Evolutionary conservation across 371 early-diverging fungal species (phyloP), one percentile per base, ranked within the genome.

Genomic region (Nematocida sp.): DNA sequence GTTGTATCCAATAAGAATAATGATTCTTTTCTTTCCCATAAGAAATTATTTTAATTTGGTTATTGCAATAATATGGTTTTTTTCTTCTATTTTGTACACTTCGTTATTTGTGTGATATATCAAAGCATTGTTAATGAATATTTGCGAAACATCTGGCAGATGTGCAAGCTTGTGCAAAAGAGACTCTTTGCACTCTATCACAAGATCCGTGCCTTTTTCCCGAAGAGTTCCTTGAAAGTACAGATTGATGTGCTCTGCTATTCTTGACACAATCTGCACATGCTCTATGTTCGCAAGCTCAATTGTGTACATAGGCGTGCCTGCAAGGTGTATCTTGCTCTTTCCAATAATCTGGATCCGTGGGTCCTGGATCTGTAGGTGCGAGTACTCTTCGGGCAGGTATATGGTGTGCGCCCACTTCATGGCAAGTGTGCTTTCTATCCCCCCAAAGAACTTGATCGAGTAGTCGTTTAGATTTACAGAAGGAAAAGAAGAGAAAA

Each of bases 1-100:
- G 43, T 70, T 76, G 54, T 83, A 83, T 23, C 81, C 83, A n/a
- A 79, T 55, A 37, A 80, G 52, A 17, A 83, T 50, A 19, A 67
- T 80, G 19, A 76, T 63, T 75, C 76, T 78, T 43, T 63, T 79
- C 60, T 83, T 83, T 15, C 43, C 50, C 74, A 70, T 70, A 32
- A 17, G 13, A 56, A 67, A 54, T 43, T 43, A 56, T 56, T 67
- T 56, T 67, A 8, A 58, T 58, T 17, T 15, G 15, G 4, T 11
- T 27, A 17, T 55, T 29, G 11, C 11, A 27, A 55, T 55, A 21
- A 27, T 11, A 11, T 7, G 13, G n/a, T 8, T 55, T 7, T 25
- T 11, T 55, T 29, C 15, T 7, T 25, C 11, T 55, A 15, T 25
- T 7, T 32, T 11, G 34, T 17, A 13, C 15, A 62, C 31, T 34